These are phyloP conservation scores for Chondrus crispus DNA, from an alignment of 23 red algal species.

Conservation along the genomic window DNA sequence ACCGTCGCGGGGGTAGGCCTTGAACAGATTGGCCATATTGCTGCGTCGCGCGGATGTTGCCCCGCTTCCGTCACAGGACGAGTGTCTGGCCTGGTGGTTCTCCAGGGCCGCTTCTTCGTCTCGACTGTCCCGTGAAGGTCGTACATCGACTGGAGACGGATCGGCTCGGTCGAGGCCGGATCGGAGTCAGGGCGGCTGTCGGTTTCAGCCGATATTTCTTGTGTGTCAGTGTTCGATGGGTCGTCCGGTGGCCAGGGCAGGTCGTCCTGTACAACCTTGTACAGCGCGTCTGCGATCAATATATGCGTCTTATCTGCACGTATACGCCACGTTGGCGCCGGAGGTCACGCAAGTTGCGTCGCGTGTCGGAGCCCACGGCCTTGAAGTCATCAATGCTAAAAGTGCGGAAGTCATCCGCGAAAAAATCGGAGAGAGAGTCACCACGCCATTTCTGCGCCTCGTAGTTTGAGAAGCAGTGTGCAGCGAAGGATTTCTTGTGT, in stretches of 20 bases:
- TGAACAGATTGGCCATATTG: constrained; percentile 1
- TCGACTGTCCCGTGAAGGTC: not conserved
- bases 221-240: not conserved
- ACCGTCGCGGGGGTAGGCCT: not conserved
- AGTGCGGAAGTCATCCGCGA: not conserved
- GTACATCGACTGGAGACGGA: no score
- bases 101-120: not conserved
- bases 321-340: not conserved
- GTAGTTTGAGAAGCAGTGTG: not conserved
- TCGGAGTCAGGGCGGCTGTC: not conserved
- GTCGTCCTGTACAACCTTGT: not conserved
- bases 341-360: not conserved
- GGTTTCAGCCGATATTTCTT: not conserved
- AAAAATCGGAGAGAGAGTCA: not conserved
- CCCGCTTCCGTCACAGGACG: not conserved
- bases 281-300: not conserved
- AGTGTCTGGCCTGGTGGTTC: not conserved
- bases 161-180: no score
- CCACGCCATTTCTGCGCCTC: not conserved
- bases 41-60: not conserved
- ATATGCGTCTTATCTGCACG: not conserved
- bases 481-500: not conserved
- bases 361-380: not conserved
- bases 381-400: not conserved
- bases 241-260: not conserved